Evolutionary conservation across 345 rosid species (phyloP).

Genomic region (Eutrema heterophyllum): DNA sequence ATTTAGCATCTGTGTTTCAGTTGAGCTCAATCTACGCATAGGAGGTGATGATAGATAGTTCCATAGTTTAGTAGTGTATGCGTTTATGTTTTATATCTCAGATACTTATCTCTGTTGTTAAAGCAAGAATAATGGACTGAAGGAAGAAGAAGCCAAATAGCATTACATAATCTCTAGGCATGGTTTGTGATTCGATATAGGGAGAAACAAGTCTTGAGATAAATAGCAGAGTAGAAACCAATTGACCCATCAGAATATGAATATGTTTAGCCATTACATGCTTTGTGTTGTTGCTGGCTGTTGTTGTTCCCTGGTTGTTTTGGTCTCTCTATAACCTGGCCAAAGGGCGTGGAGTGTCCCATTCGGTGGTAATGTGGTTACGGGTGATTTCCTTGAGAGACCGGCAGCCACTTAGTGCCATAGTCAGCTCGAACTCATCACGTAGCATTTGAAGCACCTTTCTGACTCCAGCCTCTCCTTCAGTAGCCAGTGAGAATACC

Average conservation of each 20-base stretch:
- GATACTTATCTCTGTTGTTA: neutral
- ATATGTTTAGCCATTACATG: conserved; percentile 9
- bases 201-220: conserved; percentile 21
- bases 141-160: conserved; percentile 13
- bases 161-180: conserved; percentile 15
- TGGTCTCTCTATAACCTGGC: conserved; percentile 40
- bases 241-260: conserved; percentile 9
- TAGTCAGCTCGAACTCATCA: conserved; percentile 84
- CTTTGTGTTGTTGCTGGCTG: conserved; percentile 1
- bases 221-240: neutral
- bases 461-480: conserved; percentile 75
- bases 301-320: neutral
- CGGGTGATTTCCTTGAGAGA: conserved; percentile 84
- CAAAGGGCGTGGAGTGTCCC: conserved; percentile 50
- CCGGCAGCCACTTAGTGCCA: conserved; percentile 87
- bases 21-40: neutral
- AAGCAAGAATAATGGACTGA: conserved; percentile 5
- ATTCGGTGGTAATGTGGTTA: conserved; percentile 59
- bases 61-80: neutral
- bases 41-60: neutral
- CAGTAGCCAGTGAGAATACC: conserved; percentile 77
- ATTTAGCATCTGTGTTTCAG: neutral
- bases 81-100: neutral
- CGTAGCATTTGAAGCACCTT: conserved; percentile 80
- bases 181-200: neutral